These are phyloP conservation scores for Geotrichum klebahnii DNA, from an alignment of 1,139 yeast species.

Conservation along the genomic window DNA sequence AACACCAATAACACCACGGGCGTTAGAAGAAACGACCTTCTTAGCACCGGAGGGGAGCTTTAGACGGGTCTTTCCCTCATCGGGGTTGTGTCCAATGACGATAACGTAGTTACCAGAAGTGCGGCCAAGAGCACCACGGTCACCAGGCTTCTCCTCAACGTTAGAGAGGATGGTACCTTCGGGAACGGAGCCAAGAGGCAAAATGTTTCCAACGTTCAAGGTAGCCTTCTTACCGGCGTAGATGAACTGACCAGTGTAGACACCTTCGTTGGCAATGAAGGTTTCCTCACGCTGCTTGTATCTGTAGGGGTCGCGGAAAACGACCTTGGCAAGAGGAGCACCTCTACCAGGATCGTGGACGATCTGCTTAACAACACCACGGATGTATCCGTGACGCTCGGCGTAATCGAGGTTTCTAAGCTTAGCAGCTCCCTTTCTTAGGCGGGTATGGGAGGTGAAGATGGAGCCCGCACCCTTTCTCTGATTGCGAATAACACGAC, in stretches of 20 bases:
- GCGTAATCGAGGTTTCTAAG: slow-evolving; percentile 98
- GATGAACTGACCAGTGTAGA: slow-evolving; percentile 97
- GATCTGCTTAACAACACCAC: slow-evolving; percentile 98
- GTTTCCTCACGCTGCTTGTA: slow-evolving; percentile 97
- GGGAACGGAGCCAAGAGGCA: slow-evolving; percentile 95
- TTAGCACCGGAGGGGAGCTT: slow-evolving; percentile 99
- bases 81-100: slow-evolving; percentile 98
- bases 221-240: slow-evolving; percentile 99
- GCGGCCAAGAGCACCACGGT: slow-evolving; percentile 99
- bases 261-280: slow-evolving; percentile 99
- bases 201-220: slow-evolving; percentile 93
- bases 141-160: slow-evolving; percentile 99
- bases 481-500: slow-evolving; percentile 99
- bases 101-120: slow-evolving; percentile 99
- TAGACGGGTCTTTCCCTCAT: slow-evolving; percentile 97
- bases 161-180: slow-evolving; percentile 99
- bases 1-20: slow-evolving; percentile 99
- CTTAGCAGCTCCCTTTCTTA: slow-evolving; percentile 99
- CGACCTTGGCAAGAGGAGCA: slow-evolving; percentile 99
- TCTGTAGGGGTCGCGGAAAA: slow-evolving; percentile 99
- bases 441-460: slow-evolving; percentile 99
- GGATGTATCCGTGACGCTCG: slow-evolving; percentile 99
- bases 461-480: slow-evolving; percentile 99
- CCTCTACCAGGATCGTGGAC: slow-evolving; percentile 99
- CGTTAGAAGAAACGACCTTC: slow-evolving; percentile 90